phyloP scores from a whole-genome alignment of 208 protist genomes.

The Wallacemonas sp. region DNA sequence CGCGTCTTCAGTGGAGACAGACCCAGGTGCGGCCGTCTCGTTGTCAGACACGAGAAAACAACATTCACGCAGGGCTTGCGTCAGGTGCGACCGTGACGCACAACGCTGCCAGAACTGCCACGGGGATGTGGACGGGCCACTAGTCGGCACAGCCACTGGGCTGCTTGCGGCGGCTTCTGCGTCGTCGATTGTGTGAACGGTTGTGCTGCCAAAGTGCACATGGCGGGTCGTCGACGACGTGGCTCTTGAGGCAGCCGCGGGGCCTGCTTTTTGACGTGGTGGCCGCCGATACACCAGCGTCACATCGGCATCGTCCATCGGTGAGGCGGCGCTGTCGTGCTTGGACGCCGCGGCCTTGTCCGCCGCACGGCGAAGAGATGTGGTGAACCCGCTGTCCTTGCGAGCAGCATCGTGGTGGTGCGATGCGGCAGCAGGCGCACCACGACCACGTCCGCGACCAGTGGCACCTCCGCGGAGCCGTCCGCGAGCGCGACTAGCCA shows the following conservation, averaged over 20 bases:
- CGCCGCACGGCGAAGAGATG: not conserved
- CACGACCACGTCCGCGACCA: not conserved
- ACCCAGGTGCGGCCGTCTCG: not conserved
- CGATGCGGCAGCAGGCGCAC: not conserved
- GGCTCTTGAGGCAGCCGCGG: not conserved
- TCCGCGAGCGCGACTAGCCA: not conserved
- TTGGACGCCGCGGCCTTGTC: not conserved
- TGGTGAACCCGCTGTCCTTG: not conserved
- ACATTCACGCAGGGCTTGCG: constrained; percentile 7
- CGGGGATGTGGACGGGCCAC: not conserved
- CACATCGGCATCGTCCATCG: constrained; percentile 22
- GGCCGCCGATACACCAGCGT: constrained; percentile 25
- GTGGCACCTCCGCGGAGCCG: not conserved
- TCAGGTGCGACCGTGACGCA: not conserved
- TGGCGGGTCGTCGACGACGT: not conserved
- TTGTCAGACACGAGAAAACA: not conserved
- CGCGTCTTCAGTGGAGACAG: not conserved
- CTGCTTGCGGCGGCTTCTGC: not conserved
- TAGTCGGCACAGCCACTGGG: not conserved
- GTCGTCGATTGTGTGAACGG: not conserved
- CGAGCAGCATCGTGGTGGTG: not conserved
- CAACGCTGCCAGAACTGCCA: constrained; percentile 12
- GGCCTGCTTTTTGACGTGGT: not conserved
- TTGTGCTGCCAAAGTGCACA: not conserved
- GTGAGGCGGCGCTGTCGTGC: not conserved